A percentile compares a stretch with the other conserved stretches of the same genome.
These are phyloP conservation scores for Thuja plicata DNA, from an alignment of 83 land plant species.

Conservation along the genomic window DNA sequence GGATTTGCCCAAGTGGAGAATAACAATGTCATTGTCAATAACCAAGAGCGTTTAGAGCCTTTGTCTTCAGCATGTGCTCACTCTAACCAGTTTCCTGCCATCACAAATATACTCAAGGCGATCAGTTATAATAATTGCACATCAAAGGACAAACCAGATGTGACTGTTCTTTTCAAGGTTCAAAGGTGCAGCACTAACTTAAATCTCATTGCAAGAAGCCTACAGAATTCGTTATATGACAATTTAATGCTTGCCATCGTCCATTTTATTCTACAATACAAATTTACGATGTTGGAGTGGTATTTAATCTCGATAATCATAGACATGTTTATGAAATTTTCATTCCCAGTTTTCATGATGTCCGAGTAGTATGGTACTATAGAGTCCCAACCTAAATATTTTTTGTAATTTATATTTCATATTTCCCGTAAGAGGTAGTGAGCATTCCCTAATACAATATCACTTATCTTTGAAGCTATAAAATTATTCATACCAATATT, in stretches of 20 bases:
- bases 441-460: neutral
- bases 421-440: neutral
- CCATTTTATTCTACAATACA: no score
- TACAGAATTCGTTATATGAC: neutral
- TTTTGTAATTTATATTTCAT: no score
- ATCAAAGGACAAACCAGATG: conserved; percentile 4
- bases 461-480: neutral
- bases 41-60: neutral
- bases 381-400: neutral
- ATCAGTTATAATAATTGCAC: conserved; percentile 7
- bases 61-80: conserved; percentile 2
- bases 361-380: no score
- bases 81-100: neutral
- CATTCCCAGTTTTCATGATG: neutral
- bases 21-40: neutral
- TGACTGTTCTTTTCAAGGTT: conserved; percentile 9
- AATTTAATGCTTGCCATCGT: neutral
- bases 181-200: conserved; percentile 1
- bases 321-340: no score
- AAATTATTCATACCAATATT: neutral
- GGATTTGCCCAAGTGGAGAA: neutral
- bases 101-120: conserved; percentile 6
- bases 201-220: neutral
- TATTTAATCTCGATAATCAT: neutral
- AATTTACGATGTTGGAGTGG: neutral